These are phyloP conservation scores for Quercus wislizeni DNA, from an alignment of 306 rosid species.

Conservation along the genomic window DNA sequence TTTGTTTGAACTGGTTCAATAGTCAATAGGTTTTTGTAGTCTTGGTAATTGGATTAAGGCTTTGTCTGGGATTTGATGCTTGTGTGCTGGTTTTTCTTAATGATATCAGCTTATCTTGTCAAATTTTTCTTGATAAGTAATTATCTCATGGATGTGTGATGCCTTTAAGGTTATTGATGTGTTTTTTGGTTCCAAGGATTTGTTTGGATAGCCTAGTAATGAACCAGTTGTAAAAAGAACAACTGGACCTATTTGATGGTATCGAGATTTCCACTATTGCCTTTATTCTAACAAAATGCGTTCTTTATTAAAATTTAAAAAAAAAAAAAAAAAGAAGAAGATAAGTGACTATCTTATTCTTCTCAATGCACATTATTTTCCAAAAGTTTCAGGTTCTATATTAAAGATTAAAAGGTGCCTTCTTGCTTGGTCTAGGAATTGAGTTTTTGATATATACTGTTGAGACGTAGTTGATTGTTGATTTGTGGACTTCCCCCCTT, in stretches of 20 bases:
- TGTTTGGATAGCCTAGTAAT: no score
- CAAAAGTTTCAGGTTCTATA: background rate
- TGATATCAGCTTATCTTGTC: background rate
- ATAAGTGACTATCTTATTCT: background rate
- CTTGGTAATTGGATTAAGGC: background rate
- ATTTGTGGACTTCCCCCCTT: slow-evolving; percentile 11
- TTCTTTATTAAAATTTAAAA: no score
- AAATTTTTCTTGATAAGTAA: background rate
- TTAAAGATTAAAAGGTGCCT: background rate
- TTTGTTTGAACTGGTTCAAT: background rate
- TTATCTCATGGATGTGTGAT: background rate
- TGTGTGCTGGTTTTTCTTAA: background rate
- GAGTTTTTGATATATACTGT: background rate
- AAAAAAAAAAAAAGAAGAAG: rapidly evolving
- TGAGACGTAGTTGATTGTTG: background rate
- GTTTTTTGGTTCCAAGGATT: no score
- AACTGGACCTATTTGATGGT: no score
- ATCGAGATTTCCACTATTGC: no score
- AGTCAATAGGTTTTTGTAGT: background rate
- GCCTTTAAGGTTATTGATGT: no score
- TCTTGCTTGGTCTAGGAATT: background rate
- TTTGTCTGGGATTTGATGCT: background rate
- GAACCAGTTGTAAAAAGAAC: no score
- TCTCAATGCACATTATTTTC: background rate
- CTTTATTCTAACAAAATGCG: no score